Evolutionary conservation across 805 yeast species (phyloP).

Genomic region (Cyberlindnera meyerae): DNA sequence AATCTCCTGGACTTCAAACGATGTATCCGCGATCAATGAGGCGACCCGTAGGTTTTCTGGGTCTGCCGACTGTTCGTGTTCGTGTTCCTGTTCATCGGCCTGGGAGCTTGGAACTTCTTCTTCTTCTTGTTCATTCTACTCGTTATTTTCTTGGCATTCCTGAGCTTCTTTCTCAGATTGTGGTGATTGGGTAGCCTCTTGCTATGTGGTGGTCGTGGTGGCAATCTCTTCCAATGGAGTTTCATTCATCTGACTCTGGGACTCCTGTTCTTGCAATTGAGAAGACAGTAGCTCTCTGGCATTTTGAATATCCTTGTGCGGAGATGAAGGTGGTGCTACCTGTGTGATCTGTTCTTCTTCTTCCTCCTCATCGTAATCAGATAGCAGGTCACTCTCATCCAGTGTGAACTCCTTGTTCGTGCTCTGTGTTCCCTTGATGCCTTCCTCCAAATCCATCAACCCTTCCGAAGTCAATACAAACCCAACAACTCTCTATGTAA

Average conservation of each 20-base stretch:
- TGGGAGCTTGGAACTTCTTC: neutral
- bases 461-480: constrained; percentile 8
- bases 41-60: constrained; percentile 1
- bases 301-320: constrained; percentile 13
- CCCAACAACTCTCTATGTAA: constrained; percentile 8
- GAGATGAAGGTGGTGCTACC: constrained; percentile 16
- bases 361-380: constrained; percentile 6
- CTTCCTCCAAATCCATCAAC: constrained; percentile 5
- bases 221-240: too few relatives aligned
- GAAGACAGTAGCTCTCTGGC: constrained; percentile 16
- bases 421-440: neutral
- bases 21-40: constrained; percentile 7
- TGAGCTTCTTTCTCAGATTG: too few relatives aligned
- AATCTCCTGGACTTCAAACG: constrained; percentile 16
- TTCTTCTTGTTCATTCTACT: neutral
- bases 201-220: too few relatives aligned
- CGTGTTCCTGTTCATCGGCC: neutral
- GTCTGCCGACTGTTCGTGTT: neutral
- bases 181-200: too few relatives aligned
- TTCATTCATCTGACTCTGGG: too few relatives aligned
- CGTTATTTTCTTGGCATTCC: too few relatives aligned
- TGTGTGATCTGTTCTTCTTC: constrained; percentile 6
- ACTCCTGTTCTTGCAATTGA: constrained; percentile 1
- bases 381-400: constrained; percentile 15
- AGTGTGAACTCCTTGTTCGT: constrained; percentile 10